Conservation (phyloP, 371 early-diverging fungal species). For the Mortierella sp. region DNA sequence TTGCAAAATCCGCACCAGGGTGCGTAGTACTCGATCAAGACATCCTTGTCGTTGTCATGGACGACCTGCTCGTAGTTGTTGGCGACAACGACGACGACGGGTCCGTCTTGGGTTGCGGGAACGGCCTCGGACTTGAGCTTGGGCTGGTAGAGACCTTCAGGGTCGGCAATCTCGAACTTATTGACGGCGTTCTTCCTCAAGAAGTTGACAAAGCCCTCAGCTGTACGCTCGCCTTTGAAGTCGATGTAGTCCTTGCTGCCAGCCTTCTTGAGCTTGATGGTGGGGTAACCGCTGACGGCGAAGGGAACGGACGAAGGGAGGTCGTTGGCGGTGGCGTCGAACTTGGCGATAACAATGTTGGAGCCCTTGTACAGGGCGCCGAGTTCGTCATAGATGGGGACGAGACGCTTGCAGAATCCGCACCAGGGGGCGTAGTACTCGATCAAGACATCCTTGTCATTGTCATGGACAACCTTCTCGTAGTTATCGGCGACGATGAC, state of each 20-base stretch:
- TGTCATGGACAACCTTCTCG: conserved; percentile 84
- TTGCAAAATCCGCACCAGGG: conserved; percentile 61
- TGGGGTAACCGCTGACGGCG: conserved; percentile 91
- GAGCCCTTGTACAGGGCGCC: conserved; percentile 54
- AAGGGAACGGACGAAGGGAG: conserved; percentile 80
- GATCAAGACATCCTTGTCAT: conserved; percentile 91
- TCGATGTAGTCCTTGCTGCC: conserved; percentile 72
- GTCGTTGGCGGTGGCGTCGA: conserved; percentile 96
- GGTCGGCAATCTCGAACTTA: conserved; percentile 64
- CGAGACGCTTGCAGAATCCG: conserved; percentile 56
- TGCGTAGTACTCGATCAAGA: conserved; percentile 84
- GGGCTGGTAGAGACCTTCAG: conserved; percentile 62
- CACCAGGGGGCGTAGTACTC: conserved; percentile 76
- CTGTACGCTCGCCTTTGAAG: conserved; percentile 86
- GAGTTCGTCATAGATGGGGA: conserved; percentile 55
- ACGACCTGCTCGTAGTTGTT: conserved; percentile 82
- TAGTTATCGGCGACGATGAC: conserved; percentile 88
- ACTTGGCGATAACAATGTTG: conserved; percentile 88
- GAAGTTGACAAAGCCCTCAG: conserved; percentile 83
- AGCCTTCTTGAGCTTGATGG: conserved; percentile 92
- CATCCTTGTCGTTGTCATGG: conserved; percentile 91
- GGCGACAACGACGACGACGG: conserved; percentile 90
- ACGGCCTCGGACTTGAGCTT: conserved; percentile 83
- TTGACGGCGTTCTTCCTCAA: conserved; percentile 70
- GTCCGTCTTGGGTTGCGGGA: conserved; percentile 86